These are phyloP conservation scores for Yamadazyma conglobata DNA, from an alignment of 1,139 yeast genomes.

Conservation along the genomic window DNA sequence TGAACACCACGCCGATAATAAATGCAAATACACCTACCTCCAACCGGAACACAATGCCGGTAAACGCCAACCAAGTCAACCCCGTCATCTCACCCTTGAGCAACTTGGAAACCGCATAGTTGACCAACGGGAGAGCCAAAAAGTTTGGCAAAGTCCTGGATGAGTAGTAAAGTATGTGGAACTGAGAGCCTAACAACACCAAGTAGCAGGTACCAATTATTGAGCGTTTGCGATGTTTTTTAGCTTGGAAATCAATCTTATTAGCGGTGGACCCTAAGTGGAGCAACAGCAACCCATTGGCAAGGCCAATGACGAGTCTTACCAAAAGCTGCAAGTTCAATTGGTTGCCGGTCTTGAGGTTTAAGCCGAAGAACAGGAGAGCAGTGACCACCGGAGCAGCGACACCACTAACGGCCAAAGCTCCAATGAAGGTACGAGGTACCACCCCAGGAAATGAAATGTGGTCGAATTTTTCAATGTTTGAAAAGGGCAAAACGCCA, in stretches of 20 bases:
- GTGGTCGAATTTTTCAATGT: conserved; percentile 62
- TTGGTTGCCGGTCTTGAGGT: conserved; percentile 27
- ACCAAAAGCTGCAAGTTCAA: conserved; percentile 45
- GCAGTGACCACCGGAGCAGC: conserved; percentile 23
- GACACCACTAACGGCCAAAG: conserved; percentile 50
- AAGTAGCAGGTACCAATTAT: conserved; percentile 56
- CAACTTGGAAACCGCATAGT: conserved; percentile 49
- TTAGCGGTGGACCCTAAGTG: conserved; percentile 24
- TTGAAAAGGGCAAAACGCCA: conserved; percentile 43
- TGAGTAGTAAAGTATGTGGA: conserved; percentile 74
- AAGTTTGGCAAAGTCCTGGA: conserved; percentile 86
- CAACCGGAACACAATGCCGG: conserved; percentile 66
- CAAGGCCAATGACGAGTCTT: conserved; percentile 52
- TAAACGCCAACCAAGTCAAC: conserved; percentile 55
- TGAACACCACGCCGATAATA: conserved; percentile 42
- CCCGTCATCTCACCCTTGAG: conserved; percentile 54
- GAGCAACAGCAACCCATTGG: conserved; percentile 36
- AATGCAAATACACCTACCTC: conserved; percentile 65
- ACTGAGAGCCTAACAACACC: conserved; percentile 59
- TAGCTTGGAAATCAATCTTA: conserved; percentile 23
- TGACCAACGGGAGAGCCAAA: conserved; percentile 73
- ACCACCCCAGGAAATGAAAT: conserved; percentile 80
- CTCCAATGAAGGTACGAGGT: conserved; percentile 80
- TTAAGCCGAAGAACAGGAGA: conserved; percentile 27
- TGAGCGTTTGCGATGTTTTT: conserved; percentile 13